These are phyloP conservation scores for Beauveria australis DNA, from an alignment of 2,329 filamentous ascomycete genomes.

Conservation along the genomic window DNA sequence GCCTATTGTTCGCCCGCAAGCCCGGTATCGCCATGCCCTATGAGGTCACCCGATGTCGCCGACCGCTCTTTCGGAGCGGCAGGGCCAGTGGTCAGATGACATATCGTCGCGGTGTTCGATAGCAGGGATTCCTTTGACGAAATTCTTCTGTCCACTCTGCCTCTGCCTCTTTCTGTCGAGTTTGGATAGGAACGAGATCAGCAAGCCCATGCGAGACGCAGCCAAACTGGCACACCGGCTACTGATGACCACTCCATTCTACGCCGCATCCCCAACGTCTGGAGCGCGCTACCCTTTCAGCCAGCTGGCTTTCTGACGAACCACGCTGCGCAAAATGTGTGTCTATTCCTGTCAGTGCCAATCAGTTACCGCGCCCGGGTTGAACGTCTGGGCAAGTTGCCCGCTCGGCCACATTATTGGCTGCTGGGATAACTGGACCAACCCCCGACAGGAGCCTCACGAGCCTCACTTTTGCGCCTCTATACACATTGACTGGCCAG, in stretches of 20 bases:
- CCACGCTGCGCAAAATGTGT: background rate
- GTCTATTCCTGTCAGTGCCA: background rate
- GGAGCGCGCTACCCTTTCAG: background rate
- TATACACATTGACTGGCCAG: background rate
- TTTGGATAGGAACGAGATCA: background rate
- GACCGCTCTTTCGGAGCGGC: background rate
- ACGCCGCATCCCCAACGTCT: background rate
- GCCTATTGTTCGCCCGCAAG: background rate
- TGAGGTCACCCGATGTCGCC: slow-evolving; percentile 5
- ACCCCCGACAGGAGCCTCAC: background rate
- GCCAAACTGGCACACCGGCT: background rate
- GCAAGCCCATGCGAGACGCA: slow-evolving; percentile 2
- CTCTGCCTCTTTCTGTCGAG: background rate
- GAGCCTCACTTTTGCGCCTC: background rate
- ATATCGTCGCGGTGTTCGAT: background rate
- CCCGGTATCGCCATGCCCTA: background rate
- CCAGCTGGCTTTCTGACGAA: slow-evolving; percentile 6
- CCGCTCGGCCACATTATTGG: background rate
- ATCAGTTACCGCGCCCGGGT: background rate
- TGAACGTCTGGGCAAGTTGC: background rate
- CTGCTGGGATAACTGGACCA: background rate
- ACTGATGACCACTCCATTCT: background rate
- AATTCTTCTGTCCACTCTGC: background rate
- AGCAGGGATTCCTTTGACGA: background rate
- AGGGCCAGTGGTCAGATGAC: background rate